phyloP scores from a whole-genome alignment of 2,329 filamentous ascomycete species.

The Hymenoscyphus albidus region DNA sequence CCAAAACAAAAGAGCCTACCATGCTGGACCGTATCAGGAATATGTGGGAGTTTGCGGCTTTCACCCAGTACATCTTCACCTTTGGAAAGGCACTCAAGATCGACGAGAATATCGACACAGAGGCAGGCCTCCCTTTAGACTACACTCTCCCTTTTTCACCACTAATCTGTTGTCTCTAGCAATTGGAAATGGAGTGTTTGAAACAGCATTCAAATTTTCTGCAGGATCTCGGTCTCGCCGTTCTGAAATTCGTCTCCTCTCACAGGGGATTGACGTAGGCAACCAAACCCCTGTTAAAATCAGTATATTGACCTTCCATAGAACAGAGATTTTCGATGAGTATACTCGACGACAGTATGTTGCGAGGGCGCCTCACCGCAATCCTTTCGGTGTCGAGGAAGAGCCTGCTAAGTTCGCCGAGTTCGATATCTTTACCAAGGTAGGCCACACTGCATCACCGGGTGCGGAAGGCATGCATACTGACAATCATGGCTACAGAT shows the following conservation, averaged over 20 bases:
- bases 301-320: slow-evolving; percentile 40
- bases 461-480: slow-evolving; percentile 21
- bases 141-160: slow-evolving; percentile 4
- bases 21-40: slow-evolving; percentile 70
- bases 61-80: slow-evolving; percentile 89
- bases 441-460: slow-evolving; percentile 40
- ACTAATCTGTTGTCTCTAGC: slow-evolving; percentile 48
- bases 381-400: slow-evolving; percentile 82
- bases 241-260: slow-evolving; percentile 91
- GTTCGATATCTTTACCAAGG: slow-evolving; percentile 79
- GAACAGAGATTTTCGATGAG: slow-evolving; percentile 85
- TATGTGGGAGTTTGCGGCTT: slow-evolving; percentile 92
- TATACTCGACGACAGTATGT: slow-evolving; percentile 87
- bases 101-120: slow-evolving; percentile 81
- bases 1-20: slow-evolving; percentile 29
- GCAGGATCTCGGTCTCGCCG: slow-evolving; percentile 74
- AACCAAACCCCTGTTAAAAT: slow-evolving; percentile 4
- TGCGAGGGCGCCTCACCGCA: slow-evolving; percentile 71
- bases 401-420: slow-evolving; percentile 69
- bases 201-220: slow-evolving; percentile 73
- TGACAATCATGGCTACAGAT: slow-evolving; percentile 45
- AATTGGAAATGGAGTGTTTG: slow-evolving; percentile 83
- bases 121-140: slow-evolving; percentile 53
- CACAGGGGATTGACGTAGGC: slow-evolving; percentile 87
- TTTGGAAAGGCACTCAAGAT: slow-evolving; percentile 90